Conservation (phyloP, 441 rosid species). For the Eutrema salsugineum region DNA sequence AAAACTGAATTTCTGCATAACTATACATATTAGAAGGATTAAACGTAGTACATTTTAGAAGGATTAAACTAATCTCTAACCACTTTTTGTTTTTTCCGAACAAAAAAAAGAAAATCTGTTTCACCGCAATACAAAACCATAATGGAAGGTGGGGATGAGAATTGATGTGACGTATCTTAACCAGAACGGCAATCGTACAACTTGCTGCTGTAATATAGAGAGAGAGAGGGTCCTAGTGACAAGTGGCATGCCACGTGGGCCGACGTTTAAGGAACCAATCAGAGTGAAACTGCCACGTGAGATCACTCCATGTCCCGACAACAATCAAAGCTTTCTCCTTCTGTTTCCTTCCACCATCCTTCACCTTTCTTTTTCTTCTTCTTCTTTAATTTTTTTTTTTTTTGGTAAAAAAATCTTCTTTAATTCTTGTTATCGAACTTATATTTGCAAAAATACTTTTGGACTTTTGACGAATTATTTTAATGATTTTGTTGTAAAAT, state of each 20-base stretch:
- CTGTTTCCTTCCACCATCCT: slow-evolving; percentile 7
- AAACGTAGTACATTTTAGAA: too few species aligned
- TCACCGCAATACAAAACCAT: too few species aligned
- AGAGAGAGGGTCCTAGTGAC: slow-evolving; percentile 20
- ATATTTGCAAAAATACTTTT: not conserved
- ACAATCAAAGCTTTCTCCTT: not conserved
- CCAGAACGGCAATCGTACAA: slow-evolving; percentile 17
- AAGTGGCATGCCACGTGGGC: slow-evolving; percentile 32
- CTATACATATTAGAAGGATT: too few species aligned
- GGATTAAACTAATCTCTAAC: too few species aligned
- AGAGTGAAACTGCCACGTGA: slow-evolving; percentile 28
- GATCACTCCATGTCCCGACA: slow-evolving; percentile 19
- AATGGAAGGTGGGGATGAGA: slow-evolving; percentile 11
- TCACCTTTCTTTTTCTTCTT: not conserved
- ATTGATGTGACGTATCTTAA: slow-evolving; percentile 24
- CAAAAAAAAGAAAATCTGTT: too few species aligned
- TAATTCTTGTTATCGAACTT: not conserved
- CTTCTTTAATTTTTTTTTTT: too few species aligned
- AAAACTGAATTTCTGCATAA: too few species aligned
- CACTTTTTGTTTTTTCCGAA: too few species aligned
- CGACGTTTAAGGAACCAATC: slow-evolving; percentile 27
- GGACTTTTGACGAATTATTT: not conserved
- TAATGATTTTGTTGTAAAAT: too few species aligned
- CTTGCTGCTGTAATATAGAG: slow-evolving; percentile 8
- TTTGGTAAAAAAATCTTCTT: too few species aligned